phyloP scores from a whole-genome alignment of 1,284 basidiomycete species.

The Heterobasidion annosum region DNA sequence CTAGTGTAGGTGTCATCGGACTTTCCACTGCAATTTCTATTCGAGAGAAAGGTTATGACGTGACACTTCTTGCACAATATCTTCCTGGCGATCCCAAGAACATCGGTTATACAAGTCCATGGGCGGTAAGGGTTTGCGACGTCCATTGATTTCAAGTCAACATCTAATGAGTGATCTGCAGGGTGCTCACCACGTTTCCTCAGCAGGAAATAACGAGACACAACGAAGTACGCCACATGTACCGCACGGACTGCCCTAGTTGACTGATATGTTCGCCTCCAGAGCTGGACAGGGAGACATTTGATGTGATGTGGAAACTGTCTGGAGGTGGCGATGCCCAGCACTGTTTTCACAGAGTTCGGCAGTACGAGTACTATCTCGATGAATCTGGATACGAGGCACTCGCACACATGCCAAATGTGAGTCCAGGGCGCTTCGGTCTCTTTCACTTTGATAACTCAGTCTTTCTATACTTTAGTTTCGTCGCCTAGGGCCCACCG shows the following conservation, averaged over 20 bases:
- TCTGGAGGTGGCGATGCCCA: constrained; percentile 46
- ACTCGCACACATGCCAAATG: constrained; percentile 51
- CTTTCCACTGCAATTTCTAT: constrained; percentile 61
- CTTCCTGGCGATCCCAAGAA: constrained; percentile 60
- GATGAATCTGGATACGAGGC: constrained; percentile 16
- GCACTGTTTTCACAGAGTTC: constrained; percentile 50
- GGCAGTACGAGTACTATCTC: constrained; percentile 48
- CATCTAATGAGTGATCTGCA: constrained; percentile 10
- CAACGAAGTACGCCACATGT: no score
- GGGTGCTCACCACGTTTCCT: constrained; percentile 66
- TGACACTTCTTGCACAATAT: constrained; percentile 58
- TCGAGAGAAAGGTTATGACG: constrained; percentile 49
- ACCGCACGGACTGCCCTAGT: no score
- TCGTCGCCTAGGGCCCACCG: constrained; percentile 30
- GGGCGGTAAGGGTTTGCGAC: constrained; percentile 51
- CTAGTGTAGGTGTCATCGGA: constrained; percentile 52
- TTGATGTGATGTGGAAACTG: constrained; percentile 63
- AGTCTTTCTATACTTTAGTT: constrained; percentile 29
- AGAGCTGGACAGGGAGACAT: constrained; percentile 70
- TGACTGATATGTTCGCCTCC: not conserved
- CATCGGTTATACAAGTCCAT: constrained; percentile 66
- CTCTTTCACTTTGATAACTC: not conserved
- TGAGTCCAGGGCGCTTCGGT: constrained; percentile 20
- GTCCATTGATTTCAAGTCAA: no score
- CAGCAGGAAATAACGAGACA: no score